Conservation (phyloP, 148 eudicot genomes). For the Cornus controversa region DNA sequence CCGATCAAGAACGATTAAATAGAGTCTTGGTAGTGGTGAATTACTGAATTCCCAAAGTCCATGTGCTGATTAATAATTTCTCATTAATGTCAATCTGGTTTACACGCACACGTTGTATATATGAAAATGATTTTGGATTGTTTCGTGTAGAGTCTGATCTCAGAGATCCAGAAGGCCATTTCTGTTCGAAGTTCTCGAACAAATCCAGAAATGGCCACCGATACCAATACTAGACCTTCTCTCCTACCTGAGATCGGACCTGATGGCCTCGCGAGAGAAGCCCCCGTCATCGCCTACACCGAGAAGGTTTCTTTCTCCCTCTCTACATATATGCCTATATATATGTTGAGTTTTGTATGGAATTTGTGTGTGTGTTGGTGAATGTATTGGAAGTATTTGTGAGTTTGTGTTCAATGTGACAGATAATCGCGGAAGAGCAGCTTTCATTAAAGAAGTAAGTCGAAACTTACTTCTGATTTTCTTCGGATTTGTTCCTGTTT, state of each 20-base stretch:
- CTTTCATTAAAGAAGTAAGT: constrained; percentile 67
- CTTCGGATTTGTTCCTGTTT: neutral
- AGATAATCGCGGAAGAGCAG: constrained; percentile 76
- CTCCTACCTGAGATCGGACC: constrained; percentile 72
- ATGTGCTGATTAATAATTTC: no score
- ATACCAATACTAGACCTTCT: constrained; percentile 20
- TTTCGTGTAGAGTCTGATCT: neutral
- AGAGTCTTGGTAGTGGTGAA: no score
- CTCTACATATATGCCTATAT: neutral
- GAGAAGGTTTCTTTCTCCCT: constrained; percentile 53
- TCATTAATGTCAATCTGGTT: no score
- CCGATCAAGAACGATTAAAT: neutral
- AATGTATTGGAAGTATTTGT: neutral
- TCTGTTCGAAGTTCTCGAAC: neutral
- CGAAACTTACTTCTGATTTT: neutral
- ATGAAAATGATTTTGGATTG: neutral
- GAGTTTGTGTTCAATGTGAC: constrained; percentile 16
- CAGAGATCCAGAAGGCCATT: neutral
- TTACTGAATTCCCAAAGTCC: no score
- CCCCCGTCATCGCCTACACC: constrained; percentile 86
- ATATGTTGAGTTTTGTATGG: neutral
- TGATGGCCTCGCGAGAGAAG: constrained; percentile 74
- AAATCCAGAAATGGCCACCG: constrained; percentile 32
- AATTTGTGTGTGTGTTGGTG: neutral
- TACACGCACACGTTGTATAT: neutral